A percentile compares a stretch with the other conserved stretches of the same genome.
phyloP scores from a whole-genome alignment of 139 green algal genomes.

The Spirogloea muscicola region DNA sequence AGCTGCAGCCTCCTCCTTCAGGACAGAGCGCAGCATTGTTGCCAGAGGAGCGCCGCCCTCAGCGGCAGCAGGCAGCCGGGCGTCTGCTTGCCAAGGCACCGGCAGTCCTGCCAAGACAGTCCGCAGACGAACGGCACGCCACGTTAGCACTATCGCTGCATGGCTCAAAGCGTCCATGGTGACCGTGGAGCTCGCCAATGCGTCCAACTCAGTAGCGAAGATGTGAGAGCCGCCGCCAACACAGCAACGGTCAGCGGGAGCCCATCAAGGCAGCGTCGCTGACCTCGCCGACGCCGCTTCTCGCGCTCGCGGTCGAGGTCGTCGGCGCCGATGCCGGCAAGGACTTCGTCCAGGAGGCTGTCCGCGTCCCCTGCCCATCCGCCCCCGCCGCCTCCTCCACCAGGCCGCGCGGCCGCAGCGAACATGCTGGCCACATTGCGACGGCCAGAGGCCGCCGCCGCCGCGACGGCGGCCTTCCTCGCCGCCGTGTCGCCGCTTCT shows the following conservation, averaged over 20 bases:
- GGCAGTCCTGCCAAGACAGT: background rate
- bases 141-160: background rate
- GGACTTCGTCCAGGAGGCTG: slow-evolving; percentile 73
- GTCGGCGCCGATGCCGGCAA: slow-evolving; percentile 54
- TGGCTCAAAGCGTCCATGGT: background rate
- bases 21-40: too few species aligned
- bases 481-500: background rate
- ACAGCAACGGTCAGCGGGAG: background rate
- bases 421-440: background rate
- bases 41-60: too few species aligned
- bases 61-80: too few species aligned
- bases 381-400: background rate
- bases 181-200: background rate
- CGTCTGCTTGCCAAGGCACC: background rate
- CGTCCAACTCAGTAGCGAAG: background rate
- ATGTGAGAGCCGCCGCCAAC: too few species aligned
- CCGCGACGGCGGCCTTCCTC: background rate
- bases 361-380: slow-evolving; percentile 46
- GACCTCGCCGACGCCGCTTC: background rate
- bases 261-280: background rate
- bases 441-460: background rate
- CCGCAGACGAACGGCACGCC: background rate
- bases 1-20: too few species aligned
- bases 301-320: slow-evolving; percentile 9
- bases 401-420: background rate